These are phyloP conservation scores for Penstemon eatonii DNA, from an alignment of 257 asterid genomes.

Conservation along the genomic window DNA sequence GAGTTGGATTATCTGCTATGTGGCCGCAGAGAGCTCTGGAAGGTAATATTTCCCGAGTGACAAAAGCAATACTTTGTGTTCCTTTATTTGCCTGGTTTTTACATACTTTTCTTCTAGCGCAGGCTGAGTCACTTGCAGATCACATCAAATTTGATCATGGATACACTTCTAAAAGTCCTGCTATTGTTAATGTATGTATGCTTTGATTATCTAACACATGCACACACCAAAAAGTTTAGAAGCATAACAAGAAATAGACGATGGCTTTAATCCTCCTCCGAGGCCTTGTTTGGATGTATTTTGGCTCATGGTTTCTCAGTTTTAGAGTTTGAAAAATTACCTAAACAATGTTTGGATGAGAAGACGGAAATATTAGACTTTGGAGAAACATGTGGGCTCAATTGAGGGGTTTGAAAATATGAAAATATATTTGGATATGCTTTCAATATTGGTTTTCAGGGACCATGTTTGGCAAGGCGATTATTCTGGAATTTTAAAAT, in stretches of 20 bases:
- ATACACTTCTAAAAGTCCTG: slow-evolving; percentile 93
- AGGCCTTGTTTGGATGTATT: too few species aligned
- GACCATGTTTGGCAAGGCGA: too few species aligned
- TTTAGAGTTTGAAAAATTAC: not conserved
- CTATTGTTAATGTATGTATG: slow-evolving; percentile 60
- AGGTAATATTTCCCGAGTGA: slow-evolving; percentile 49
- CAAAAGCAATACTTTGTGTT: slow-evolving; percentile 13
- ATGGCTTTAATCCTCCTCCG: slow-evolving; percentile 7
- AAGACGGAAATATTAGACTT: too few species aligned
- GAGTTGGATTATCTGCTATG: slow-evolving; percentile 95
- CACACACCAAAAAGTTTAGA: not conserved
- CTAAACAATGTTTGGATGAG: not conserved
- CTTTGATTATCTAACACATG: slow-evolving; percentile 25
- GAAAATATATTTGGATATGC: too few species aligned
- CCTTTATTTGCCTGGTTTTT: slow-evolving; percentile 24
- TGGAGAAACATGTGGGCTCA: too few species aligned
- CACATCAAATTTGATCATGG: slow-evolving; percentile 98
- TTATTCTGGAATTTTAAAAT: too few species aligned
- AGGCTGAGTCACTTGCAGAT: slow-evolving; percentile 85
- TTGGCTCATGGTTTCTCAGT: not conserved
- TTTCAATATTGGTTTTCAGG: too few species aligned
- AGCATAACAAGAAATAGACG: not conserved
- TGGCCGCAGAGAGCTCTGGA: slow-evolving; percentile 95
- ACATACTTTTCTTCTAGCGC: slow-evolving; percentile 30
- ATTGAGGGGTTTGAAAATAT: too few species aligned